A percentile compares a stretch with the other conserved stretches of the same genome.
Evolutionary conservation across 2,329 filamentous ascomycete species (phyloP).

Genomic region (Aspergillus fumigatus): DNA sequence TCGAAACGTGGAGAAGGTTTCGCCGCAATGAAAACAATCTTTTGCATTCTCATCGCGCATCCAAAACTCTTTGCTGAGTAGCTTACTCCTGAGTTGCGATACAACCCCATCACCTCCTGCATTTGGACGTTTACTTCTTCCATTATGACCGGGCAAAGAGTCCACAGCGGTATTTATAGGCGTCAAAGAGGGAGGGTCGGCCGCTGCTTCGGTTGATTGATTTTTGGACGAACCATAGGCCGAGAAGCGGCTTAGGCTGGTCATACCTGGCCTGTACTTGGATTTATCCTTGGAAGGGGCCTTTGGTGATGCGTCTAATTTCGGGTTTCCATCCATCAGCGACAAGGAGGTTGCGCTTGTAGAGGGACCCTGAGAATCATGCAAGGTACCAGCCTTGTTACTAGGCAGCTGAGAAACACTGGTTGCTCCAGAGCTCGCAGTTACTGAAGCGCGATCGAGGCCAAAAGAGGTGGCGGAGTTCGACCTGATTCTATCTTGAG

Average conservation of each 20-base stretch:
- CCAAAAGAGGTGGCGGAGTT: slow-evolving; percentile 28
- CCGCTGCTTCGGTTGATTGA: slow-evolving; percentile 39
- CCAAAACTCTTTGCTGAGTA: slow-evolving; percentile 95
- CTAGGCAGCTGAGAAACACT: slow-evolving; percentile 26
- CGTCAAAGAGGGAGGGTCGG: slow-evolving; percentile 40
- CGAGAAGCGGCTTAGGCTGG: slow-evolving; percentile 44
- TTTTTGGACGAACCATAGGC: slow-evolving; percentile 39
- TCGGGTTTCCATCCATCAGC: slow-evolving; percentile 26
- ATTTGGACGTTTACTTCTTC: slow-evolving; percentile 17
- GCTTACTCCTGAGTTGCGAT: slow-evolving; percentile 72
- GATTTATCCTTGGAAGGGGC: slow-evolving; percentile 19
- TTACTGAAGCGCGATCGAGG: slow-evolving; percentile 22
- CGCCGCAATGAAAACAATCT: slow-evolving; percentile 89
- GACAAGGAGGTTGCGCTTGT: slow-evolving; percentile 26
- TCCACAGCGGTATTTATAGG: slow-evolving; percentile 28
- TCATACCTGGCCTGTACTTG: slow-evolving; percentile 33
- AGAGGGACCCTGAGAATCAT: slow-evolving; percentile 27
- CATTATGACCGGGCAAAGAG: slow-evolving; percentile 13
- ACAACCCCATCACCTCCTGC: slow-evolving; percentile 32
- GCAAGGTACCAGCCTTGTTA: slow-evolving; percentile 21
- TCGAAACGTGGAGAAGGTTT: slow-evolving; percentile 86
- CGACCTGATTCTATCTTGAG: slow-evolving; percentile 33
- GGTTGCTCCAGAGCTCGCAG: slow-evolving; percentile 24
- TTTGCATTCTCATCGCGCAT: slow-evolving; percentile 99
- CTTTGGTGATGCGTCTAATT: slow-evolving; percentile 24